Evolutionary conservation across 2,329 filamentous ascomycete genomes (phyloP).

Genomic region (Corinectria fuckeliana): DNA sequence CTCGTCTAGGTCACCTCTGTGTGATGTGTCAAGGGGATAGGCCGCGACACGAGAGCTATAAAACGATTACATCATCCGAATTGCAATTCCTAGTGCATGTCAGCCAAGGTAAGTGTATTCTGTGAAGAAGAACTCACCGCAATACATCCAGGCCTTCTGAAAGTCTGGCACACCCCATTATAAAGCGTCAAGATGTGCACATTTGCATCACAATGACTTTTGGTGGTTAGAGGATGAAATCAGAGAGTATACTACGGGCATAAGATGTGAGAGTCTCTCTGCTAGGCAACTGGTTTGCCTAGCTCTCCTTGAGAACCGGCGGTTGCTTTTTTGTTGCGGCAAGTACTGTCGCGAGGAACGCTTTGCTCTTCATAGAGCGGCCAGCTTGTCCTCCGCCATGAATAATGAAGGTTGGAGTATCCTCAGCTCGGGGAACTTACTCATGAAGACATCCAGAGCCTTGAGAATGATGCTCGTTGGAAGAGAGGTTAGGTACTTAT

Average conservation of each 20-base stretch:
- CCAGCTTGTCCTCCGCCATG: slow-evolving; percentile 31
- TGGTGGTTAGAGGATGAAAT: slow-evolving; percentile 26
- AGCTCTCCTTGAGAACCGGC: slow-evolving; percentile 14
- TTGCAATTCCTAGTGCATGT: slow-evolving; percentile 25
- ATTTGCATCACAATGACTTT: slow-evolving; percentile 45
- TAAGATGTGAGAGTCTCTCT: slow-evolving; percentile 24
- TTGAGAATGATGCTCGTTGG: slow-evolving; percentile 39
- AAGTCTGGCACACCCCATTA: slow-evolving; percentile 51
- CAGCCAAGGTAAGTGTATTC: rapidly evolving
- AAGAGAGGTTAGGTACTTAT: slow-evolving; percentile 36
- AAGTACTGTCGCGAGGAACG: slow-evolving; percentile 25
- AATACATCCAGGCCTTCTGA: slow-evolving; percentile 53
- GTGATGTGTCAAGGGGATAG: slow-evolving; percentile 22
- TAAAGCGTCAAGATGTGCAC: slow-evolving; percentile 48
- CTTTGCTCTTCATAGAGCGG: slow-evolving; percentile 37
- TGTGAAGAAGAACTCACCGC: slow-evolving; percentile 2
- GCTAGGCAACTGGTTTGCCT: slow-evolving; percentile 10
- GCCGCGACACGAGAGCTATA: slow-evolving; percentile 31
- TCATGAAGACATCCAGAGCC: slow-evolving; percentile 43
- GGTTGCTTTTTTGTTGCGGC: slow-evolving; percentile 28
- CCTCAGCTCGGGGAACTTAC: slow-evolving; percentile 44
- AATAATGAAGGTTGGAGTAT: slow-evolving; percentile 44
- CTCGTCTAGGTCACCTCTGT: slow-evolving; percentile 16
- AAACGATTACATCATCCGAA: slow-evolving; percentile 35
- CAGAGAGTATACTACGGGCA: slow-evolving; percentile 17